A percentile compares a stretch with the other conserved stretches of the same genome.
Evolutionary conservation across 176 grass and related monocot genomes (phyloP).

Genomic region (Thinopyrum elongatum): DNA sequence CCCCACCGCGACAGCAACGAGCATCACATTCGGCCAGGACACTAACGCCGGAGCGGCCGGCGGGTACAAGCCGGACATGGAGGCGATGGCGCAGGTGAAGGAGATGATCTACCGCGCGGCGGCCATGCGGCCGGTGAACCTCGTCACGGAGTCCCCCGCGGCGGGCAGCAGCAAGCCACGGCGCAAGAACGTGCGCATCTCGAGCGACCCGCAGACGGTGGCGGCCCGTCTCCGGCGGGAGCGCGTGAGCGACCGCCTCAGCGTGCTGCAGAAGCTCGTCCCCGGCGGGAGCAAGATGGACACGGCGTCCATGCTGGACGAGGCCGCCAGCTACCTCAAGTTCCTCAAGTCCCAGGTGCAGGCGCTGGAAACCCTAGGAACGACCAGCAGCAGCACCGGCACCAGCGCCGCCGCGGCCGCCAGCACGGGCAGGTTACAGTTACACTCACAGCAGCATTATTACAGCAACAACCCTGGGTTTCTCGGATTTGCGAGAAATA

Average conservation of each 20-base stretch:
- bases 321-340: constrained; percentile 91
- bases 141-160: constrained; percentile 22
- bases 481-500: constrained; percentile 34
- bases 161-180: constrained; percentile 35
- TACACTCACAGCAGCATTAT: not conserved
- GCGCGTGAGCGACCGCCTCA: constrained; percentile 68
- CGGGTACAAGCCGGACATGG: constrained; percentile 67
- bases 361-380: constrained; percentile 74
- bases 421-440: constrained; percentile 7
- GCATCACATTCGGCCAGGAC: constrained; percentile 41
- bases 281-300: constrained; percentile 92
- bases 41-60: not conserved
- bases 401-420: not conserved
- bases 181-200: constrained; percentile 86
- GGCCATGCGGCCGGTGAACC: constrained; percentile 67
- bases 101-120: constrained; percentile 87
- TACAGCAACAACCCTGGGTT: not conserved
- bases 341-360: constrained; percentile 94
- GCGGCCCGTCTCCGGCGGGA: constrained; percentile 79
- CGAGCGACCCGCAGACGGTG: constrained; percentile 82
- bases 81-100: constrained; percentile 86
- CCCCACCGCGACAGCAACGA: not conserved
- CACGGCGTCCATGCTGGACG: constrained; percentile 91
- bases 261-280: constrained; percentile 76
- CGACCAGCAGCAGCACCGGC: not conserved